These are phyloP conservation scores for Bjerkandera adusta DNA, from an alignment of 1,284 basidiomycete species.

Conservation along the genomic window DNA sequence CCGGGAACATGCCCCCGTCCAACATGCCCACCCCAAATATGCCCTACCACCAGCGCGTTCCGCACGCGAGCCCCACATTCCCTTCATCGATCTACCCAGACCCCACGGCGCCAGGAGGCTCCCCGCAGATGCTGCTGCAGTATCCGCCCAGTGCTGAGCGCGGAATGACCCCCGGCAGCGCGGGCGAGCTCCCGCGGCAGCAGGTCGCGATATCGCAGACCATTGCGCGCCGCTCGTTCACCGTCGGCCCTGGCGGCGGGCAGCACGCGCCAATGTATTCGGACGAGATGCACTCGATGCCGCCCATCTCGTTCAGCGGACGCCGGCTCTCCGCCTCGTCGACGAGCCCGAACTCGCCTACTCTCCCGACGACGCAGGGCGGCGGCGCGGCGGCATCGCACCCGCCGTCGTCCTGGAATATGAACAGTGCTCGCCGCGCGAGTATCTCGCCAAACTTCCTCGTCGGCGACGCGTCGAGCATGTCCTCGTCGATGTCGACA, in stretches of 20 bases:
- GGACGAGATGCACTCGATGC: not conserved
- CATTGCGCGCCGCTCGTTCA: slow-evolving; percentile 7
- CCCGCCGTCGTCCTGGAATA: not conserved
- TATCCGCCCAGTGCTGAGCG: too few relatives aligned
- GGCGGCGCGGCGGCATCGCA: not conserved
- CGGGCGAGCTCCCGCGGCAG: not conserved
- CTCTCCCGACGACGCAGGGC: not conserved
- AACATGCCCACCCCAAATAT: too few relatives aligned
- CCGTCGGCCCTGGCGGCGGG: not conserved
- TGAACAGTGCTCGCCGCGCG: not conserved
- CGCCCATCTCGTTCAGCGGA: slow-evolving; percentile 5
- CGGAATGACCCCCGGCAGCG: too few relatives aligned
- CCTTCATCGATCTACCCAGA: not conserved
- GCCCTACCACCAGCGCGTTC: not conserved
- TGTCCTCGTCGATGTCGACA: not conserved
- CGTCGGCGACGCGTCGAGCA: not conserved
- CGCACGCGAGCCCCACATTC: not conserved
- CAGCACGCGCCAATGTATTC: not conserved
- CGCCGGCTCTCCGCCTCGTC: slow-evolving; percentile 1
- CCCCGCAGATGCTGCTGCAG: too few relatives aligned
- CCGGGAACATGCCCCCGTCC: too few relatives aligned
- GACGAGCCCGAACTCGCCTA: not conserved
- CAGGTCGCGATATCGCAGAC: slow-evolving; percentile 5
- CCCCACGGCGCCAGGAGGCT: too few relatives aligned
- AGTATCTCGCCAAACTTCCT: not conserved